A percentile compares a stretch with the other conserved stretches of the same genome.
phyloP scores from a whole-genome alignment of 805 yeast species.

The Blastobotrys mokoenaii region DNA sequence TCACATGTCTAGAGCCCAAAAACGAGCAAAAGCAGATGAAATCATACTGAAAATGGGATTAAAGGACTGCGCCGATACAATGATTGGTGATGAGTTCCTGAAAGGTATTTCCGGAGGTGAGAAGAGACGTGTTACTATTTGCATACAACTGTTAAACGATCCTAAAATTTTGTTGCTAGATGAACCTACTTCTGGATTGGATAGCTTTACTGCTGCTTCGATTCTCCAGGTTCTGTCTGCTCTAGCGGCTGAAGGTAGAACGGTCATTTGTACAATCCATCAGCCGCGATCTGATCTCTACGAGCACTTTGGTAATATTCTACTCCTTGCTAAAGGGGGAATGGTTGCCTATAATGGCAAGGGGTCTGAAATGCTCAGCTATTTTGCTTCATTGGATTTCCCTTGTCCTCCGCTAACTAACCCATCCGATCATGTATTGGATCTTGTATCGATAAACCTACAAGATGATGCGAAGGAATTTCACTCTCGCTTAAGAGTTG shows the following conservation, averaged over 20 bases:
- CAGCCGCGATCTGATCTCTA: constrained; percentile 71
- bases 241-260: constrained; percentile 49
- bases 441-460: constrained; percentile 52
- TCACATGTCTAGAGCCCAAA: constrained; percentile 33
- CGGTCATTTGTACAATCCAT: constrained; percentile 71
- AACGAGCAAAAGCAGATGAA: constrained; percentile 40
- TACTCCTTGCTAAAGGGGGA: constrained; percentile 68
- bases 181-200: constrained; percentile 87
- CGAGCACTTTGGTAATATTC: constrained; percentile 57
- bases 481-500: constrained; percentile 35
- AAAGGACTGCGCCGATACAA: constrained; percentile 65
- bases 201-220: constrained; percentile 66
- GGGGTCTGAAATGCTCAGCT: constrained; percentile 35
- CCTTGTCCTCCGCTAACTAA: constrained; percentile 54
- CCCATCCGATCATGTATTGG: constrained; percentile 68
- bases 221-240: constrained; percentile 52
- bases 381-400: constrained; percentile 44
- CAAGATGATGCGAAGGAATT: constrained; percentile 37
- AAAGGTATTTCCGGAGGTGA: constrained; percentile 76
- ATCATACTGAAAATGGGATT: constrained; percentile 64
- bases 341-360: constrained; percentile 59
- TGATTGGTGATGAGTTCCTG: constrained; percentile 51
- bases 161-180: constrained; percentile 69
- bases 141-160: constrained; percentile 63
- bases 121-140: constrained; percentile 74